phyloP scores from a whole-genome alignment of 1,284 basidiomycete genomes.

The Coniferiporia weirii region DNA sequence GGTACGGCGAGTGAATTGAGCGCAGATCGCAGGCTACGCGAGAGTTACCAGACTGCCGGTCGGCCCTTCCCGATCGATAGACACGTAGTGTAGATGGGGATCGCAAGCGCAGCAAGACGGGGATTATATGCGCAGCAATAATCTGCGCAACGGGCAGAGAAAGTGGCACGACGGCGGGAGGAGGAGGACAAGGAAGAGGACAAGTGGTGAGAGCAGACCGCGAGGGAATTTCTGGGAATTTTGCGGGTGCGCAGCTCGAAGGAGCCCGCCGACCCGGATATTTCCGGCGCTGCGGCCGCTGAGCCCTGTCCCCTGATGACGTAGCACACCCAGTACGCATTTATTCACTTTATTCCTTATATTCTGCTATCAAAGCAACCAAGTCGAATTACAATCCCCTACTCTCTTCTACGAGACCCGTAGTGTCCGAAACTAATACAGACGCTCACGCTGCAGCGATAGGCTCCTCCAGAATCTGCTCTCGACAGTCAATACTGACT shows the following conservation, averaged over 20 bases:
- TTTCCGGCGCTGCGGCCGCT: too few relatives aligned
- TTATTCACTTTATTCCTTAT: too few relatives aligned
- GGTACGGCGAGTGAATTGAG: neutral
- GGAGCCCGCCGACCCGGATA: neutral
- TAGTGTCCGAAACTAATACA: too few relatives aligned
- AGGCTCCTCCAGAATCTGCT: slow-evolving; percentile 9
- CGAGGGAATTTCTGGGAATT: neutral
- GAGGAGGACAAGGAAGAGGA: neutral
- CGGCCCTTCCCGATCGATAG: neutral
- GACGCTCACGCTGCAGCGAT: neutral
- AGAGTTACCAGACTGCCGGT: neutral
- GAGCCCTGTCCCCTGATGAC: too few relatives aligned
- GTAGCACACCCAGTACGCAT: too few relatives aligned
- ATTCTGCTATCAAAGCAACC: too few relatives aligned
- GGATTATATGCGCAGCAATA: neutral
- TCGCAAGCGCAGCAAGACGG: neutral
- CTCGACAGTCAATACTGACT: neutral
- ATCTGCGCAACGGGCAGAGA: neutral
- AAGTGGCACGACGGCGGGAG: neutral
- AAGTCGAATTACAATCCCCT: too few relatives aligned
- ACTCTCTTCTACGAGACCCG: too few relatives aligned
- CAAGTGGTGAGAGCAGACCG: neutral
- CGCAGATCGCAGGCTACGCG: neutral
- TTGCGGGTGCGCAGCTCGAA: neutral
- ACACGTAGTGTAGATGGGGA: neutral